Evolutionary conservation across 2,329 filamentous ascomycete genomes (phyloP), one percentile per base, ranked within the genome.

Genomic region (Diaporthe australafricana): DNA sequence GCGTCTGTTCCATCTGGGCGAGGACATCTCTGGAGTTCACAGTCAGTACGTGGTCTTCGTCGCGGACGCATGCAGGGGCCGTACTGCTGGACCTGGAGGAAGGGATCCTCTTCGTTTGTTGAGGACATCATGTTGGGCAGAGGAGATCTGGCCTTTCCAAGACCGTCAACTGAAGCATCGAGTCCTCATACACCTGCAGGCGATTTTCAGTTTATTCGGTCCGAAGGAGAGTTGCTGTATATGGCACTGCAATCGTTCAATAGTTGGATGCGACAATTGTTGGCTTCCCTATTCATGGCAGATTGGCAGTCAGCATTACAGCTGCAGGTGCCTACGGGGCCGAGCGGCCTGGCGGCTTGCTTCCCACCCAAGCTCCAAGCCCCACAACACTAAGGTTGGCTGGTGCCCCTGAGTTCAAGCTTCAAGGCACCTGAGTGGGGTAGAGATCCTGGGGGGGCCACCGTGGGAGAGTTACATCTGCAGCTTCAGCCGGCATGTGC

Each of bases 21-120:
- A 97, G 91, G 76, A 98, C 94, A 84, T 99, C 96, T 83, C 95
- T 98, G 80, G 1, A 30, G 56, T 5, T n/a, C 55, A 48, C 20
- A 32, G 53, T 17, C 72, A 60, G 32, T 30, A 35, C n/a, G 16
- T 30, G 30, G 30, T 25, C 5, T 45, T 16, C 9, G 60, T 68
- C 12, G 5, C 50, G 57, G 25, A 70, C 68, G 74, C 52, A 50
- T 68, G 42, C 6, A 52, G 32, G 66, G 30, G 47, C 25, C 68
- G 62, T 84, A 92, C 91, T 91, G 89, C 79, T 93, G 91, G 77
- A 92, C 91, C 81, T 93, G 90, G 83, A 92, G 89, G 86, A 93
- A 93, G 55, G 91, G 91, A 79, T 93, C 91, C 83, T 91, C 86
- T 78, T 92, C 90, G 80, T 88, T 90, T 9, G 86, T 89, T 75